phyloP scores from a whole-genome alignment of 257 asterid species.

The Ophiorrhiza pumila region DNA sequence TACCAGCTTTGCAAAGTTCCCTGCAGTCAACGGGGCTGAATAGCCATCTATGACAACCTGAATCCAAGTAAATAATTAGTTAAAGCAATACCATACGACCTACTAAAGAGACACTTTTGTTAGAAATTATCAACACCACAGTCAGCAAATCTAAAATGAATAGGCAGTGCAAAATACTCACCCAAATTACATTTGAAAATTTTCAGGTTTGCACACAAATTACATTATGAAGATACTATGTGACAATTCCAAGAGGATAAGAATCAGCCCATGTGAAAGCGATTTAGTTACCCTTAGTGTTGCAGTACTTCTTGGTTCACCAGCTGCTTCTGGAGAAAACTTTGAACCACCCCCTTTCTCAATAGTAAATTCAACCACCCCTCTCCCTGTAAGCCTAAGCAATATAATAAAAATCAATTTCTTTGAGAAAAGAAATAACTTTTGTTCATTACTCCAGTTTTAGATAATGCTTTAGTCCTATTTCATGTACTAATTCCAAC shows the following conservation, averaged over 20 bases:
- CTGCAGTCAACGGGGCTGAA: slow-evolving; percentile 95
- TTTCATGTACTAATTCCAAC: background rate
- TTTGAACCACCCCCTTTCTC: slow-evolving; percentile 84
- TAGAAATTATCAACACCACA: background rate
- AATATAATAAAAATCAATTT: slow-evolving; percentile 19
- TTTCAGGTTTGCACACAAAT: background rate
- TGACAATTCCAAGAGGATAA: background rate
- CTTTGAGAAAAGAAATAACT: background rate
- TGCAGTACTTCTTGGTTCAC: slow-evolving; percentile 65
- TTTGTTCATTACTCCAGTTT: background rate
- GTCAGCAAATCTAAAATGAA: background rate
- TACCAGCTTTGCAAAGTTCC: slow-evolving; percentile 99
- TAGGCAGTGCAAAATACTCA: background rate
- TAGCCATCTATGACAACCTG: slow-evolving; percentile 92
- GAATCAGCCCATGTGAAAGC: background rate
- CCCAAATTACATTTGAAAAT: too few species aligned
- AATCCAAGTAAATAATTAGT: slow-evolving; percentile 5
- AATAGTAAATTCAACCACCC: slow-evolving; percentile 77
- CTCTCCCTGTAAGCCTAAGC: slow-evolving; percentile 92
- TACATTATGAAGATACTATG: background rate
- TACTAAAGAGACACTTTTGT: background rate
- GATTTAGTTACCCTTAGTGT: slow-evolving; percentile 49
- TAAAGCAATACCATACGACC: background rate
- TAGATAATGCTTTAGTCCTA: background rate
- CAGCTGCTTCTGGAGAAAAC: slow-evolving; percentile 84